Evolutionary conservation across 148 eudicot species (phyloP).

Genomic region (Persicaria tinctoria): DNA sequence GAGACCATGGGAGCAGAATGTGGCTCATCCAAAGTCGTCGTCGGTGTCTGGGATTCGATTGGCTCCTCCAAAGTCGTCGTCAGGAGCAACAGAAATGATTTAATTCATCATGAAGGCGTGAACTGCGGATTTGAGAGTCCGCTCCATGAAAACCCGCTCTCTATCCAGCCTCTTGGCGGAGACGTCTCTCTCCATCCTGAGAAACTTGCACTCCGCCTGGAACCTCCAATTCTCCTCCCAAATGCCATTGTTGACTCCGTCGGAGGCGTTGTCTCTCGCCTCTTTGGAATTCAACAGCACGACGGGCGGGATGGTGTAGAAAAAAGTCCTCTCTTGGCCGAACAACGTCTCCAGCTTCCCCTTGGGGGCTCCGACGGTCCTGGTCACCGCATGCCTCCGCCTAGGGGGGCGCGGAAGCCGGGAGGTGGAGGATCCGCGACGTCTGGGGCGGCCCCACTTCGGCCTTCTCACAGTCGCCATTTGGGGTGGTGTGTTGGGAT

Average conservation of each 20-base stretch:
- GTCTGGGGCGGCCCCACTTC: constrained; percentile 60
- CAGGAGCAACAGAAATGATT: no score
- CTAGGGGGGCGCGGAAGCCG: constrained; percentile 50
- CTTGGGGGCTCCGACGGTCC: constrained; percentile 14
- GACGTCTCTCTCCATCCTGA: constrained; percentile 66
- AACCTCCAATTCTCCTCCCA: constrained; percentile 65
- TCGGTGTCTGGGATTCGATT: no score
- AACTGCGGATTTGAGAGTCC: constrained; percentile 53
- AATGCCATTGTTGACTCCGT: constrained; percentile 5
- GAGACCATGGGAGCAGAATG: no score
- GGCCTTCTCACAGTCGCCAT: constrained; percentile 30
- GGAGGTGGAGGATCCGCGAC: constrained; percentile 34
- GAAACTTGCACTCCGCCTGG: constrained; percentile 65
- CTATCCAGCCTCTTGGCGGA: constrained; percentile 52
- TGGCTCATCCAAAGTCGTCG: no score
- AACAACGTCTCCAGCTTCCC: constrained; percentile 40
- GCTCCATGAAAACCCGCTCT: constrained; percentile 40
- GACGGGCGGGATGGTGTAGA: constrained; percentile 26
- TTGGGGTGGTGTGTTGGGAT: not conserved
- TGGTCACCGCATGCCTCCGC: constrained; percentile 28
- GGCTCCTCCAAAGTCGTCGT: no score
- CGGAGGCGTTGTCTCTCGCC: not conserved
- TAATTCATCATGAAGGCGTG: constrained; percentile 26
- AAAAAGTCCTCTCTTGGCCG: constrained; percentile 39
- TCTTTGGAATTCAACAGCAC: constrained; percentile 28